Evolutionary conservation across 768 basidiomycete species (phyloP).

Genomic region (Rhizopogon vinicolor): DNA sequence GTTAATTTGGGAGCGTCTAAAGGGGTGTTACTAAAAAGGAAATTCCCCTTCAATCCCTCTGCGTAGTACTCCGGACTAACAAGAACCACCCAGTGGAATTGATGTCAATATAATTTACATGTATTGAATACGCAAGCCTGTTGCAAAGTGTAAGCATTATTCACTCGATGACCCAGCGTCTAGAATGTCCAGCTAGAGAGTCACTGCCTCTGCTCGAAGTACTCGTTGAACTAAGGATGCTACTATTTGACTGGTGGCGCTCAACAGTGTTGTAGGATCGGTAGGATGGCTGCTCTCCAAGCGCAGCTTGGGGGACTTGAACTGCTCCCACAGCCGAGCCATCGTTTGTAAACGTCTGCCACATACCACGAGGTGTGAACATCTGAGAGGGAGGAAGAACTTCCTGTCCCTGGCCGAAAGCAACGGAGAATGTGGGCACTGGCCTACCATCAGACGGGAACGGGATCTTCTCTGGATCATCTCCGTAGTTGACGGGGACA

Average conservation of each 20-base stretch:
- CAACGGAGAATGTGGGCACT: slow-evolving; percentile 50
- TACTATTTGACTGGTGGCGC: slow-evolving; percentile 2
- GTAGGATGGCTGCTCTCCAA: slow-evolving; percentile 27
- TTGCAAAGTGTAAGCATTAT: not conserved
- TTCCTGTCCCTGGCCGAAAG: slow-evolving; percentile 29
- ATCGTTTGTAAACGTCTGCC: slow-evolving; percentile 16
- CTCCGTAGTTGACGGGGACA: slow-evolving; percentile 18
- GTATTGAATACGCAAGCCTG: not conserved
- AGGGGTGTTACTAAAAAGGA: no score
- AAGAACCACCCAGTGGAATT: not conserved
- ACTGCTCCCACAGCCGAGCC: not conserved
- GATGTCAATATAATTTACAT: not conserved
- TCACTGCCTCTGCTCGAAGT: slow-evolving; percentile 1
- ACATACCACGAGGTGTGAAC: slow-evolving; percentile 26
- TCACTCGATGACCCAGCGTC: slow-evolving; percentile 27
- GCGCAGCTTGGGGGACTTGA: slow-evolving; percentile 29
- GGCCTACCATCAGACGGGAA: slow-evolving; percentile 53
- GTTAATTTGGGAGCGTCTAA: no score
- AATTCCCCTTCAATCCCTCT: no score
- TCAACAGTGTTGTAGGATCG: slow-evolving; percentile 22
- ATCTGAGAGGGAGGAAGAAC: slow-evolving; percentile 33
- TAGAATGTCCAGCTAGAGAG: slow-evolving; percentile 7
- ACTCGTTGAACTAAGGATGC: slow-evolving; percentile 6
- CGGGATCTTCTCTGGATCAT: slow-evolving; percentile 52
- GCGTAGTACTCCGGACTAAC: no score